phyloP scores from a whole-genome alignment of 768 basidiomycete species.

The Clavulina sp. region DNA sequence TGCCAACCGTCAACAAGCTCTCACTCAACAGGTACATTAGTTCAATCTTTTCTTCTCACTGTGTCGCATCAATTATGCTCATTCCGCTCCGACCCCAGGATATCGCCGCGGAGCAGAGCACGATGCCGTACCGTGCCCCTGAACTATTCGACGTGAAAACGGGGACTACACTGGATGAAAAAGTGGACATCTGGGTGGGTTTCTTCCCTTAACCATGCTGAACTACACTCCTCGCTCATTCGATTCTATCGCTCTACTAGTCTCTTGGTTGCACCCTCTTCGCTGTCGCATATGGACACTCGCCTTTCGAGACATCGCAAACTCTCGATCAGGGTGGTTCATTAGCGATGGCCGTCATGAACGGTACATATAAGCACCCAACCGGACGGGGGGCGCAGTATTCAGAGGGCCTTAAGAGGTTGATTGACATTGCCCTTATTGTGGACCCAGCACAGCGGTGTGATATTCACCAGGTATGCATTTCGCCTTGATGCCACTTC shows the following conservation, averaged over 20 bases:
- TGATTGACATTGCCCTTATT: conserved; percentile 76
- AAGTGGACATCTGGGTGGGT: conserved; percentile 90
- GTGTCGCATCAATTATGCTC: neutral
- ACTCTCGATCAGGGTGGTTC: conserved; percentile 90
- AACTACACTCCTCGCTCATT: conserved; percentile 11
- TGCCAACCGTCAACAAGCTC: conserved; percentile 67
- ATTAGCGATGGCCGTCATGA: conserved; percentile 93
- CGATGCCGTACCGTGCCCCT: conserved; percentile 96
- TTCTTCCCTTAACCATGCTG: conserved; percentile 4
- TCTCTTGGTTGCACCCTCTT: conserved; percentile 91
- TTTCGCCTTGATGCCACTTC: neutral
- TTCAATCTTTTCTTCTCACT: neutral
- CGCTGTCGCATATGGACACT: conserved; percentile 87
- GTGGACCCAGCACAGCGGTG: conserved; percentile 70
- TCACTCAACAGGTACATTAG: conserved; percentile 58
- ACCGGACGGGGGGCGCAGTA: conserved; percentile 47
- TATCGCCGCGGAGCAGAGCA: conserved; percentile 91
- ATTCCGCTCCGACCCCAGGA: conserved; percentile 36
- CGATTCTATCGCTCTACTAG: conserved; percentile 24
- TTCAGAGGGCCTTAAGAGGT: conserved; percentile 59
- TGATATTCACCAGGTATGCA: conserved; percentile 58
- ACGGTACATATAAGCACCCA: conserved; percentile 85
- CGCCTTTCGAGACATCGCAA: conserved; percentile 87
- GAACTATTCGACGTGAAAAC: conserved; percentile 97
- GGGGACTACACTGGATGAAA: conserved; percentile 70